phyloP scores from a whole-genome alignment of 306 rosid genomes.

The Castanea sativa region DNA sequence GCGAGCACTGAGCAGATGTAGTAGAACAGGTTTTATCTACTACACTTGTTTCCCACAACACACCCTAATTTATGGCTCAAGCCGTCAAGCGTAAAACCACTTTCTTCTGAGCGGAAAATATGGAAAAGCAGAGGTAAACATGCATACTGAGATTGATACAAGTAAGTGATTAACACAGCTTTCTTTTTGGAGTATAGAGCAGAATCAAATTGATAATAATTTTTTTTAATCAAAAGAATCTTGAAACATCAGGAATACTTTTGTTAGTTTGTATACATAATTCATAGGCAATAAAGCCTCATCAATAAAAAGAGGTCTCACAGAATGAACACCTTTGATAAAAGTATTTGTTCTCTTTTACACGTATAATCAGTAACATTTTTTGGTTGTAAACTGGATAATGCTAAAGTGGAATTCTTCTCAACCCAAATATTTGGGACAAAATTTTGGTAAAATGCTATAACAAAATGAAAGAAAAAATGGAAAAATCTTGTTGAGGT shows the following conservation, averaged over 20 bases:
- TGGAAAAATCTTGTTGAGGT: neutral
- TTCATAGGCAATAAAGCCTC: neutral
- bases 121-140: neutral
- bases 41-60: too few relatives aligned
- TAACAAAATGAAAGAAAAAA: neutral
- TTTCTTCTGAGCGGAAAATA: neutral
- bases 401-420: constrained; percentile 20
- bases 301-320: neutral
- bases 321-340: neutral
- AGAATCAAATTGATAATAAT: neutral
- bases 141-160: neutral
- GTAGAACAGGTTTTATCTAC: too few relatives aligned
- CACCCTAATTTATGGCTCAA: too few relatives aligned
- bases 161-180: neutral
- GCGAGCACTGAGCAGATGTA: too few relatives aligned
- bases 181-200: neutral
- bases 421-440: constrained; percentile 7
- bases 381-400: neutral
- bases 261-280: neutral
- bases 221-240: neutral
- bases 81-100: too few relatives aligned
- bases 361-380: neutral
- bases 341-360: neutral
- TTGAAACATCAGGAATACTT: neutral
- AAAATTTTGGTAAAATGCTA: constrained; percentile 26